Evolutionary conservation across 805 yeast species (phyloP).

Genomic region (Danielia oregonensis): DNA sequence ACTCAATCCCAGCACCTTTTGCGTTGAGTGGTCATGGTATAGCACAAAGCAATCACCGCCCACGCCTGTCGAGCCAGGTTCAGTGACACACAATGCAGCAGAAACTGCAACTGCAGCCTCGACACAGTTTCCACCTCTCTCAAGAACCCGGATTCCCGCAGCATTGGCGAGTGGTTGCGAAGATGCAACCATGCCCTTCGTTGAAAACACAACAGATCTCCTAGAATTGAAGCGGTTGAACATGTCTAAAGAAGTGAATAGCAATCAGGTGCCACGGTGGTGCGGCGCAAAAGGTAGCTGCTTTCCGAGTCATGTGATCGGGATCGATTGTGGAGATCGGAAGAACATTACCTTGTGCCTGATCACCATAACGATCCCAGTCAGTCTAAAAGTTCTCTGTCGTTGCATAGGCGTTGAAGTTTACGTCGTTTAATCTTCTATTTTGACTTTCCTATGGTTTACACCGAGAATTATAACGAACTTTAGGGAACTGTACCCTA

Average conservation of each 20-base stretch:
- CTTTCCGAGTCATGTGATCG: too few species aligned
- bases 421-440: too few species aligned
- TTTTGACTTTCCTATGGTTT: too few species aligned
- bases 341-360: too few species aligned
- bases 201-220: constrained; percentile 70
- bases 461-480: too few species aligned
- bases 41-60: constrained; percentile 69
- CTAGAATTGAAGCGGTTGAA: constrained; percentile 46
- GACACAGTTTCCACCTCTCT: constrained; percentile 69
- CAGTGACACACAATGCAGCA: constrained; percentile 52
- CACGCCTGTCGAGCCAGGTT: constrained; percentile 60
- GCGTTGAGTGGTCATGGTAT: constrained; percentile 44
- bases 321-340: too few species aligned
- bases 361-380: too few species aligned
- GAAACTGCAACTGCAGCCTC: constrained; percentile 62
- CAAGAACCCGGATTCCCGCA: constrained; percentile 64
- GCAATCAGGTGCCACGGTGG: neutral
- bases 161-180: constrained; percentile 75
- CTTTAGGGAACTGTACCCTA: too few species aligned
- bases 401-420: too few species aligned
- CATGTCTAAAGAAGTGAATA: neutral
- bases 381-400: too few species aligned
- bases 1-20: constrained; percentile 61
- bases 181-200: constrained; percentile 69
- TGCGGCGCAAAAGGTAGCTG: too few species aligned